Conservation (phyloP, 208 protist genomes). For the Balamuthia mandrillaris region DNA sequence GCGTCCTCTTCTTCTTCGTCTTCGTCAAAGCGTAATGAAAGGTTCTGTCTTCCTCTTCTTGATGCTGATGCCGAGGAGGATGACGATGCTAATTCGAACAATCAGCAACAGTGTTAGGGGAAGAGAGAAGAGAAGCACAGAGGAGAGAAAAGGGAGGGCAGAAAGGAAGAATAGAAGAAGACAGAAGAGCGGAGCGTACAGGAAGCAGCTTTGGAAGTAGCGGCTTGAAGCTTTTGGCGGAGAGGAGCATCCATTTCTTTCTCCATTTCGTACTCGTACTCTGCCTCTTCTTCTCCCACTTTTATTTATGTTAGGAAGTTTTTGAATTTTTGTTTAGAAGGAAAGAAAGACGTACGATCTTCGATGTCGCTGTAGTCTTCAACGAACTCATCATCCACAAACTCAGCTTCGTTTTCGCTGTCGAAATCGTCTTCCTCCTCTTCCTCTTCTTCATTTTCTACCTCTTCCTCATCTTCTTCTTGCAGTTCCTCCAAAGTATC, state of each 20-base stretch:
- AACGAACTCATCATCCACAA: conserved; percentile 41
- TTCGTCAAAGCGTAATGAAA: too few relatives aligned
- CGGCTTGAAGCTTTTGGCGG: not conserved
- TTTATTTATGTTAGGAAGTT: not conserved
- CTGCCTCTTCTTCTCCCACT: not conserved
- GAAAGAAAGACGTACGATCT: not conserved
- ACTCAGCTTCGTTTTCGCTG: conserved; percentile 21
- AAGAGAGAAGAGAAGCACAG: not conserved
- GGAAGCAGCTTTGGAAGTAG: not conserved
- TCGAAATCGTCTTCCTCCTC: conserved; percentile 57
- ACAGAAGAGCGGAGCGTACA: not conserved
- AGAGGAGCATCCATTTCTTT: not conserved
- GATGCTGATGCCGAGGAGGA: too few relatives aligned
- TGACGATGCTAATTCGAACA: too few relatives aligned
- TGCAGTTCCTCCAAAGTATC: not conserved
- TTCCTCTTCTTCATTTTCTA: conserved; percentile 45
- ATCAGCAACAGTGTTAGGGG: too few relatives aligned
- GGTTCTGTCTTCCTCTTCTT: too few relatives aligned
- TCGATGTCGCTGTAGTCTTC: conserved; percentile 14
- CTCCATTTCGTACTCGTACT: not conserved
- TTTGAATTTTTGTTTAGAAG: not conserved
- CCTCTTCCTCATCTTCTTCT: not conserved
- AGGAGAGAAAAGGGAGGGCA: not conserved
- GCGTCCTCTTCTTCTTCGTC: too few relatives aligned
- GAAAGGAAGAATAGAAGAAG: not conserved